These are phyloP conservation scores for Triticum timopheevii DNA, from an alignment of 176 grass and related monocot genomes.

Conservation along the genomic window DNA sequence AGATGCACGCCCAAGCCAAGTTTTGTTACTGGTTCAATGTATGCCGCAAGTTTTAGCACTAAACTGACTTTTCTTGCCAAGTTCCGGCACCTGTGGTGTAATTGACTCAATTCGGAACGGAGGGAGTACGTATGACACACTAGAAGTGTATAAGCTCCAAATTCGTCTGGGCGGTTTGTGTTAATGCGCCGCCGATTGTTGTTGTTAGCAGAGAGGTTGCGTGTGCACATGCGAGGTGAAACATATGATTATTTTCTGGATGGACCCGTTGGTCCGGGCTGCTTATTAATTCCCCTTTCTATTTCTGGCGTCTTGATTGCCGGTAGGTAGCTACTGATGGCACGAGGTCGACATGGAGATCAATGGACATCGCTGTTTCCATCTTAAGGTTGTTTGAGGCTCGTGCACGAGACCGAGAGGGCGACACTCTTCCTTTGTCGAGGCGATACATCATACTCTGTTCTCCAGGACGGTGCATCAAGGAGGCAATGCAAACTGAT, in stretches of 20 bases:
- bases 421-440: not conserved
- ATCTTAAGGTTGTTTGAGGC: constrained; percentile 20
- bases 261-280: not conserved
- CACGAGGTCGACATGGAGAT: not conserved
- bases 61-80: too few relatives aligned
- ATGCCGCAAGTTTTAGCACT: too few relatives aligned
- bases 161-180: constrained; percentile 29
- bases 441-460: too few relatives aligned
- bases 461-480: too few relatives aligned
- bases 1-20: too few relatives aligned
- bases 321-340: not conserved
- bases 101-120: too few relatives aligned
- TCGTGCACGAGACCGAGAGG: not conserved
- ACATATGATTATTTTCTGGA: not conserved
- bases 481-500: too few relatives aligned
- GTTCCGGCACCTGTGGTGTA: too few relatives aligned
- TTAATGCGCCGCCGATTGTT: constrained; percentile 41
- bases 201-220: not conserved
- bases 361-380: constrained; percentile 19
- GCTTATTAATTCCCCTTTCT: not conserved
- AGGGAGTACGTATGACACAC: not conserved
- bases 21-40: too few relatives aligned
- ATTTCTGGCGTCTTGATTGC: not conserved
- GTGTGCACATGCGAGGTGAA: not conserved
- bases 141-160: not conserved